These are phyloP conservation scores for Schwanniomyces vanrijiae DNA, from an alignment of 805 yeast species.

Conservation along the genomic window DNA sequence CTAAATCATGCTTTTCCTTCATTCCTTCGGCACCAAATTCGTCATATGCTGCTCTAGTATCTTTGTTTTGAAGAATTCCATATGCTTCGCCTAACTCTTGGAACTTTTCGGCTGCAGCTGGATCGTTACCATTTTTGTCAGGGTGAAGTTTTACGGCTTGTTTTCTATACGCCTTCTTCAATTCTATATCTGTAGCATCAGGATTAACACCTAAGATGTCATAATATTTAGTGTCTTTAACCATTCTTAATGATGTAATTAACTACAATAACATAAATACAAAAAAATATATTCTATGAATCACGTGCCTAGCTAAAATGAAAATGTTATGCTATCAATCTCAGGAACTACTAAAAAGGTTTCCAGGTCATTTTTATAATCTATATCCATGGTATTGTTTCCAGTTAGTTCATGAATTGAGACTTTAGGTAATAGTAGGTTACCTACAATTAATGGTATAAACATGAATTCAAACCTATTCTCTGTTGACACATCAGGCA, in stretches of 20 bases:
- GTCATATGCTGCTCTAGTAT: conserved; percentile 72
- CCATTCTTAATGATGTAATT: conserved; percentile 46
- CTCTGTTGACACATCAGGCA: conserved; percentile 8
- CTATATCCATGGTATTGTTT: conserved; percentile 61
- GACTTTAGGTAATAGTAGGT: conserved; percentile 64
- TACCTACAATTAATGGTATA: conserved; percentile 78
- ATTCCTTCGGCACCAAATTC: conserved; percentile 62
- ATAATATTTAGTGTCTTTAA: conserved; percentile 82
- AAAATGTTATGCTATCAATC: conserved; percentile 56
- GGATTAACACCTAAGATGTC: conserved; percentile 70
- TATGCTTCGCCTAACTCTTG: conserved; percentile 71
- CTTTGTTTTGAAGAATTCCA: conserved; percentile 75
- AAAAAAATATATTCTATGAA: not conserved
- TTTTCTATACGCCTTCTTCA: conserved; percentile 91
- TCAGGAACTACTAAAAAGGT: conserved; percentile 72
- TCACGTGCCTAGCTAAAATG: conserved; percentile 39
- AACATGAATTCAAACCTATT: conserved; percentile 43
- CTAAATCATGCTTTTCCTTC: conserved; percentile 63
- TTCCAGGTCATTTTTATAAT: conserved; percentile 67
- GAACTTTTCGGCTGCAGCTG: conserved; percentile 82
- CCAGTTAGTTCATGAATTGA: conserved; percentile 31
- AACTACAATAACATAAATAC: not conserved
- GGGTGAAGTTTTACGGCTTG: conserved; percentile 91
- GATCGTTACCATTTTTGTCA: conserved; percentile 94
- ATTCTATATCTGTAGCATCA: conserved; percentile 74